Evolutionary conservation across 805 yeast species (phyloP), one percentile per base, ranked within the genome.

Genomic region (Kockiozyma suomiensis): DNA sequence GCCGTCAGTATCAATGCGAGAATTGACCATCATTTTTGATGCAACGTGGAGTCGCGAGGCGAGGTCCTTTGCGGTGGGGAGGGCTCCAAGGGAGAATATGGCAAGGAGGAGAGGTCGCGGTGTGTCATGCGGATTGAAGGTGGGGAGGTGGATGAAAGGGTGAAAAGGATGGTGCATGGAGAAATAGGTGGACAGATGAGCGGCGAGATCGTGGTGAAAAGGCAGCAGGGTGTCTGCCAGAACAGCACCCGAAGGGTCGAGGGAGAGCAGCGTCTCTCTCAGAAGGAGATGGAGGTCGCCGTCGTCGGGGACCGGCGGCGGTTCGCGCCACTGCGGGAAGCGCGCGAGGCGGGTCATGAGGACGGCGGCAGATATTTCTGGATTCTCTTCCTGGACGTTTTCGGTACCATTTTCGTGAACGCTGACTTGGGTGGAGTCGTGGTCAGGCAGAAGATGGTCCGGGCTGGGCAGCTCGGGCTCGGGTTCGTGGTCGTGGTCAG

Each of bases 81-180:
- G 61, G 0, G 76, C 74, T 7, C 76, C 76, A 37, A 74, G 64
- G 3, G 76, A 68, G 51, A 74, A 69, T 7, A 73, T 68, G 1
- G 75, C 69, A 26, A 70, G 69, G 25, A 74, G 56, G 2, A 74
- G 66, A 8, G 73, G 66, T 13, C 72, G 73, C 7, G 75, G 68
- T 1, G 69, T 65, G 1, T 63, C 58, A 26, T 62, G 59, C 1
- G 74, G 72, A 32, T 70, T 64, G 57, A 74, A 74, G 5, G 74
- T 65, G 26, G 70, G 72, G 3, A 66, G 61, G 54, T 74, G 76
- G 23, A 74, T 48, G 58, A 74, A 69, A 3, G 76, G 76, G 35
- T 72, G 65, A 26, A 56, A 60, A 3, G 75, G 74, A 48, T 74
- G 76, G 66, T 70, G 72, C 43, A 60, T 62, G 42, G 66, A 62